Base-by-base conservation (phyloP, 129 eudicot species). In the Arctium minus region DNA sequence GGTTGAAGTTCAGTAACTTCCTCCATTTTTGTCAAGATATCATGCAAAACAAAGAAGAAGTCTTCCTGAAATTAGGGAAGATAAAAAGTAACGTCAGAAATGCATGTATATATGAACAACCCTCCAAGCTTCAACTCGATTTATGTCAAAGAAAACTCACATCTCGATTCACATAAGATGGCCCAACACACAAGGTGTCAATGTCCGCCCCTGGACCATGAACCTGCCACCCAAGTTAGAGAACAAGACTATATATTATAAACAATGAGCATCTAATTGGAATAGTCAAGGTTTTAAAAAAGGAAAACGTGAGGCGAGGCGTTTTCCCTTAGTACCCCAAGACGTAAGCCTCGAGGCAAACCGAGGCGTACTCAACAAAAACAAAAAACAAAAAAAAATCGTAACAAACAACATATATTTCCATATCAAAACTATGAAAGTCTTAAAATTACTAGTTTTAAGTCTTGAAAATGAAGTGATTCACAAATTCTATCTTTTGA, bases 181-280 rank as follows among this genome's bases (percentile, higher is more conserved):
- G 98, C 30, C 97, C 98, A 4, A 96, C 85, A 79, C 98, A 96
- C 50, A 96, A 72, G 4, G 99, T 91, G 85, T 96, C 99, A 33
- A 93, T 90, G 84, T 92, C 98, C 68, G 99, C 97, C 81, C 98
- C 97, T 64, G 99, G 98, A 44, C 98, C 96, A 87, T 92, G 96
- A 53, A 96, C 99, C 99, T 96, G 75, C 53, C 73, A 79, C 72
- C 79, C 17, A 85, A 70, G 75, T 74, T 77, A 60, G 33, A 50
- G 46, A 13, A 36, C 37, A 22, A 84, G 27, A 71, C 17, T 60
- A 60, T n/a, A 60, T 60, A 60, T 60, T 60, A 60, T 60, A 60
- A 60, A 60, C 8, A 60, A 60, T 0, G 8, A 60, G 9, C 68
- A 60, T 5, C 29, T 60, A 60, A n/a, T 17, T n/a, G 68, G 29